phyloP scores from a whole-genome alignment of 140 eudicot species.

The Cichorium intybus region DNA sequence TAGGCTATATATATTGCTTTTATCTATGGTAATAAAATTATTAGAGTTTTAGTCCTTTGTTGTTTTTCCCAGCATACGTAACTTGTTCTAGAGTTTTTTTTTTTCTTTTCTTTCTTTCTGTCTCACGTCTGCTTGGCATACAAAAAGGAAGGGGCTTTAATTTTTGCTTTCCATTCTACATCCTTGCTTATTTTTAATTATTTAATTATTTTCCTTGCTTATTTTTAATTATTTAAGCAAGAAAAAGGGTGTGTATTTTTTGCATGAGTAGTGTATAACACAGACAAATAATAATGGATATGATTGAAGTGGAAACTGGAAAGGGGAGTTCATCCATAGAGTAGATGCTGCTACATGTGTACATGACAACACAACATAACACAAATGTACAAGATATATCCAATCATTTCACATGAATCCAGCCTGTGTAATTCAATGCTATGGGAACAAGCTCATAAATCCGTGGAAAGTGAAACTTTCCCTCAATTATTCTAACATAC shows the following conservation, averaged over 20 bases:
- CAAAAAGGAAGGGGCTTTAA: too few relatives aligned
- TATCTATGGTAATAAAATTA: too few relatives aligned
- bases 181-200: too few relatives aligned
- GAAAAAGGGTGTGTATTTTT: conserved; percentile 1
- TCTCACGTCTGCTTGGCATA: too few relatives aligned
- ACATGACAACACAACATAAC: conserved; percentile 26
- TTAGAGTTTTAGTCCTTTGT: too few relatives aligned
- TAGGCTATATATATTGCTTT: too few relatives aligned
- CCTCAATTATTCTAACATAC: conserved; percentile 6
- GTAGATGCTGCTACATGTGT: conserved; percentile 24
- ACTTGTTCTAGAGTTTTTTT: too few relatives aligned
- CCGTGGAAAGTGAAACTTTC: conserved; percentile 20
- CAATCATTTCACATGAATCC: conserved; percentile 45
- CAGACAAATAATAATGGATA: conserved; percentile 21
- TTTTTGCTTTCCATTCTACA: too few relatives aligned
- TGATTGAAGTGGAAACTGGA: conserved; percentile 29
- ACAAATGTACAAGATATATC: conserved; percentile 29
- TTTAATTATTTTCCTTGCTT: too few relatives aligned
- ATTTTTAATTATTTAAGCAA: not conserved
- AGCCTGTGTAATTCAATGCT: conserved; percentile 38
- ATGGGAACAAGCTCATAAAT: conserved; percentile 35
- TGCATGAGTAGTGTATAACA: conserved; percentile 23
- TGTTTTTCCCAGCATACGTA: too few relatives aligned
- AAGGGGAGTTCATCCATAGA: conserved; percentile 28
- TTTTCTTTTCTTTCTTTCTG: too few relatives aligned